phyloP scores from a whole-genome alignment of 1,284 basidiomycete genomes.

The Singerocomus rubriflavus region DNA sequence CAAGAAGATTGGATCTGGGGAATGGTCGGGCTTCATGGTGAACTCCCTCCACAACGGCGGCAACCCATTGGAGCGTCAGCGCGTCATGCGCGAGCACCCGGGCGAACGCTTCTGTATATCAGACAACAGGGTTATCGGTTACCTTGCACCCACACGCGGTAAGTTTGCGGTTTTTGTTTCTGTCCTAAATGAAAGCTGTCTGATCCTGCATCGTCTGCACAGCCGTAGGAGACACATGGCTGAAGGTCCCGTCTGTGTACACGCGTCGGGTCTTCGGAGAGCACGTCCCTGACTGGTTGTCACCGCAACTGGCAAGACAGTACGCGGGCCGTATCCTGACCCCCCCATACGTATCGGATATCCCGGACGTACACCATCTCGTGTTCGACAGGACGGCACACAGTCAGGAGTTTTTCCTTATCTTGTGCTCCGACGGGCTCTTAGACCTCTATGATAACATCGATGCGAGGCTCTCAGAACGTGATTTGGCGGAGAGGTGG shows the following conservation, averaged over 20 bases:
- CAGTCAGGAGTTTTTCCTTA: constrained; percentile 33
- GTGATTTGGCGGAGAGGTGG: constrained; percentile 43
- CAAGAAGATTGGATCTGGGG: constrained; percentile 35
- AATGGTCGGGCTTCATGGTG: constrained; percentile 43
- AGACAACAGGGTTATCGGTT: constrained; percentile 58
- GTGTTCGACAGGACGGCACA: constrained; percentile 27
- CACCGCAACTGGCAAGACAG: constrained; percentile 35
- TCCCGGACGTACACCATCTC: constrained; percentile 49
- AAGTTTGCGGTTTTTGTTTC: constrained; percentile 18
- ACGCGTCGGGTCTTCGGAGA: constrained; percentile 52
- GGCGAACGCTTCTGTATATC: constrained; percentile 49
- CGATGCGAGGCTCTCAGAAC: constrained; percentile 32
- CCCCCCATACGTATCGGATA: constrained; percentile 57
- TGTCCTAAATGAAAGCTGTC: background rate
- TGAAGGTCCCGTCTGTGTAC: constrained; percentile 59
- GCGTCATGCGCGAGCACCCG: constrained; percentile 52
- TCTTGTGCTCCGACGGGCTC: constrained; percentile 60
- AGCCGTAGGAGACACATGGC: constrained; percentile 63
- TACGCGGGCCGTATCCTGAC: constrained; percentile 49
- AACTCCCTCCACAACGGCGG: constrained; percentile 58
- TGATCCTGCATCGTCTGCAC: constrained; percentile 24
- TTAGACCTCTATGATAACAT: constrained; percentile 47
- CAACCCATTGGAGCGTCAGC: constrained; percentile 45
- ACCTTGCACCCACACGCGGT: constrained; percentile 66
- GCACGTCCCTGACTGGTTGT: constrained; percentile 47